Base-by-base conservation (phyloP, 2,329 filamentous ascomycete genomes). In the Daldinia eschscholtzii region DNA sequence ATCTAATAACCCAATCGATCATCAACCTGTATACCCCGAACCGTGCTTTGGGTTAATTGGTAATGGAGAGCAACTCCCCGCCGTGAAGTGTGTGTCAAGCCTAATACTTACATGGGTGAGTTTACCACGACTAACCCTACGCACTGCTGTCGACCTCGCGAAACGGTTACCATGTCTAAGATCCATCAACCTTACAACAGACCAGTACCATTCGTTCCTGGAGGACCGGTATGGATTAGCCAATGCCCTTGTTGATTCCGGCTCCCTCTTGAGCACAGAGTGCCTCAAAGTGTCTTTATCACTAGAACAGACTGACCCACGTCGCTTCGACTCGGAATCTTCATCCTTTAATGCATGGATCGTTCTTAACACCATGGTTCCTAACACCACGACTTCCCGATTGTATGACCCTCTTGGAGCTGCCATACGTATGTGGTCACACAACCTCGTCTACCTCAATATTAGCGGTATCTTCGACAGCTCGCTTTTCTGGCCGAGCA, bases 401-500 rank as follows among this genome's bases (percentile, higher is more conserved):
- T 6, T n/a, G 9, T 63, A 44, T 10, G 55, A 63, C 7, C 33
- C 37, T 10, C 28, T 67, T 1, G 48, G 64, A 20, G 41, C 55
- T 6, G 46, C 60, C 4, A 5, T 67, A 23, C 56, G 50, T 10
- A 33, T 10, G 18, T 68, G 61, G 61, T 64, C 61, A 26, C 28
- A 61, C 4, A 61, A 53, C 37, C 50, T 68, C 3, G 50, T 58
- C 15, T 57, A 42, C 4, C 55, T 67, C 10, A 10, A 53, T 7
- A n/a, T 64, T 5, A 1, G 18, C 18, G 65, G 65, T 6, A 28
- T 57, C 15, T 64, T 64, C 2, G 52, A 57, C 42, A 26, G 37
- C 1, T 57, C 65, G 15, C 28, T 68, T 15, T 68, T 68, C 57
- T 64, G 57, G 61, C 65, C 60, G 33, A 12, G 23, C 9, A 7